These are phyloP conservation scores for Verticillium nubilum DNA, from an alignment of 2,329 filamentous ascomycete species.

Conservation along the genomic window DNA sequence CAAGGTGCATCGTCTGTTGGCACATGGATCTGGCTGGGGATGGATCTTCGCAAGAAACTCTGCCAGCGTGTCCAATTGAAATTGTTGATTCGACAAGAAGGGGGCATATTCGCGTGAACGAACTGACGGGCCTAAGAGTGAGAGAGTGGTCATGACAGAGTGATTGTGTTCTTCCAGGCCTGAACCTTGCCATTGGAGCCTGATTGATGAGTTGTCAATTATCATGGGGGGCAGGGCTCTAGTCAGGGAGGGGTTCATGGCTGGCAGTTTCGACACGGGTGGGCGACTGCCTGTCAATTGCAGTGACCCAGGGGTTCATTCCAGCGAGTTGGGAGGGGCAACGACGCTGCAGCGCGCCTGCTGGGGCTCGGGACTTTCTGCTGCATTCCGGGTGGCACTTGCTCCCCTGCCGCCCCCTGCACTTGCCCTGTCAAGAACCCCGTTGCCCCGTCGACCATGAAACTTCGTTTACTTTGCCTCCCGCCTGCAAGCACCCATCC, in stretches of 20 bases:
- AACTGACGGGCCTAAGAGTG: too few relatives aligned
- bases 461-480: slow-evolving; percentile 12
- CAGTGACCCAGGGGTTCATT: neutral
- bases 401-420: slow-evolving; percentile 4
- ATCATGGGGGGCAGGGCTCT: too few relatives aligned
- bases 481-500: neutral
- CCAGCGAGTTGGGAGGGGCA: neutral
- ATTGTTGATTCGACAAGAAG: neutral
- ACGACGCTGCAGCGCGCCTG: neutral
- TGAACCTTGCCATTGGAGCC: too few relatives aligned
- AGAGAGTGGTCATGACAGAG: too few relatives aligned
- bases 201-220: too few relatives aligned
- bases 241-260: neutral
- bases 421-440: slow-evolving; percentile 7
- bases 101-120: neutral
- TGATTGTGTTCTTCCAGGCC: too few relatives aligned
- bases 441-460: slow-evolving; percentile 12
- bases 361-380: neutral
- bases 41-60: neutral
- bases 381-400: neutral
- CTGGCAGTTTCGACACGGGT: neutral
- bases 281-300: neutral
- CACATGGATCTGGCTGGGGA: neutral
- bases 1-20: slow-evolving; percentile 1
- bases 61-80: neutral